A percentile compares a stretch with the other conserved stretches of the same genome.
These are phyloP conservation scores for Endoconidiophora laricicola DNA, from an alignment of 2,329 filamentous ascomycete genomes.

Conservation along the genomic window DNA sequence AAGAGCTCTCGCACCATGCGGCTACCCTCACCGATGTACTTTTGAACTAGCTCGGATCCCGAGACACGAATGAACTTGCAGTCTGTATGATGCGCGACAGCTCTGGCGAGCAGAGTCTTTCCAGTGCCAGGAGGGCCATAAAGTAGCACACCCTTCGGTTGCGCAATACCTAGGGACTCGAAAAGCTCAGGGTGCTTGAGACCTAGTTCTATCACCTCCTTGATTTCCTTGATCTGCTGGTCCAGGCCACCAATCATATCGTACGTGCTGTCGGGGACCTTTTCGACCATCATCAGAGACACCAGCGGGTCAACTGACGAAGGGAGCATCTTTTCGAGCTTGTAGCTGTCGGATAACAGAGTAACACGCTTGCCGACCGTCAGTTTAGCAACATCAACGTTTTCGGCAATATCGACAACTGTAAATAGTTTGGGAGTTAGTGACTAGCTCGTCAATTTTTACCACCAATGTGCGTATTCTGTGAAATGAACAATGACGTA, in stretches of 20 bases:
- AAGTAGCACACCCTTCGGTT: conserved; percentile 91
- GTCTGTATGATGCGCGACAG: conserved; percentile 94
- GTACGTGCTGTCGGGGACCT: conserved; percentile 98
- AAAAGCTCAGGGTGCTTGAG: conserved; percentile 97
- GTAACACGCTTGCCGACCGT: conserved; percentile 96
- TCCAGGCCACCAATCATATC: conserved; percentile 99
- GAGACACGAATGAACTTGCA: conserved; percentile 98
- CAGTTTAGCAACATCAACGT: conserved; percentile 87
- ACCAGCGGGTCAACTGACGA: conserved; percentile 97
- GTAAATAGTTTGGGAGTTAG: neutral
- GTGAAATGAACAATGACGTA: conserved; percentile 27
- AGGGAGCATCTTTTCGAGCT: conserved; percentile 94
- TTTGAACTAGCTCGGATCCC: conserved; percentile 90
- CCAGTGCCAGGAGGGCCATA: conserved; percentile 95
- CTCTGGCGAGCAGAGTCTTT: conserved; percentile 87
- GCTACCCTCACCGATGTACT: conserved; percentile 96
- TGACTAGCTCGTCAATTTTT: conserved; percentile 12
- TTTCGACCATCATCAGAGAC: conserved; percentile 99
- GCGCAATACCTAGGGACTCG: conserved; percentile 95
- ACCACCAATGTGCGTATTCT: neutral
- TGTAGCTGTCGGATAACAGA: conserved; percentile 91
- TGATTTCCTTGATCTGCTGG: conserved; percentile 99
- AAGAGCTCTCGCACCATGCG: conserved; percentile 98
- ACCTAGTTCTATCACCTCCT: conserved; percentile 97
- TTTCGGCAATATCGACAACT: conserved; percentile 95